These are phyloP conservation scores for Cupressus sempervirens DNA, from an alignment of 75 land plant species.

Conservation along the genomic window DNA sequence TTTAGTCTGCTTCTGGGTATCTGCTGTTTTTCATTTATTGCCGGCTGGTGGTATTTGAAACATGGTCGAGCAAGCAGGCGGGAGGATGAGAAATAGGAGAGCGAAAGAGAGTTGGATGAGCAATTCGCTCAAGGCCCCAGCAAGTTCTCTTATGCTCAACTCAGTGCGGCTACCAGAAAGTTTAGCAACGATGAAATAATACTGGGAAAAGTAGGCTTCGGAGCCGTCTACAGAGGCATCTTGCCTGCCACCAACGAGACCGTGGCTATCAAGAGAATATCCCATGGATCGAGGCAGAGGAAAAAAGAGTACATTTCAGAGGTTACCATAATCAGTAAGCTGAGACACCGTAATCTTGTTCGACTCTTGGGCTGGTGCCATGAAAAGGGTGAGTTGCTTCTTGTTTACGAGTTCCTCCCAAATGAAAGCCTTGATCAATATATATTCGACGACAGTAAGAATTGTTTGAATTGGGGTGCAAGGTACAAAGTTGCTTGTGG, in stretches of 20 bases:
- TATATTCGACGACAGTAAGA: not conserved
- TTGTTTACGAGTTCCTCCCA: too few relatives aligned
- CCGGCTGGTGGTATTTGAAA: not conserved
- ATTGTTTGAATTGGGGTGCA: constrained; percentile 32
- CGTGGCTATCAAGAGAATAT: constrained; percentile 37
- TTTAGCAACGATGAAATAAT: constrained; percentile 24
- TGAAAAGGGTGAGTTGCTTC: too few relatives aligned
- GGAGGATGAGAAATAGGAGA: not conserved
- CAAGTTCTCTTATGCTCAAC: constrained; percentile 26
- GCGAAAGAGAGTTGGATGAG: not conserved
- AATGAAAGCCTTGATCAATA: constrained; percentile 11
- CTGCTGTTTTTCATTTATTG: not conserved
- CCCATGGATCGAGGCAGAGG: constrained; percentile 22
- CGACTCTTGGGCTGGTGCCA: constrained; percentile 40
- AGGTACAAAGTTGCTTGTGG: too few relatives aligned
- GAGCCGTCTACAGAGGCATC: constrained; percentile 31
- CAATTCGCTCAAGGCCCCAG: constrained; percentile 18
- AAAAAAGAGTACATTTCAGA: constrained; percentile 33
- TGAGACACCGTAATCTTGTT: constrained; percentile 26
- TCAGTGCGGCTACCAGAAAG: constrained; percentile 24
- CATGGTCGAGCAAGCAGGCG: not conserved
- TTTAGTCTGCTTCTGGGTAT: not conserved
- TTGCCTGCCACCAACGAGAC: not conserved
- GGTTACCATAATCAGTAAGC: too few relatives aligned
- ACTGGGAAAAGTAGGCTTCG: constrained; percentile 43